phyloP scores from a whole-genome alignment of 179 eudicot genomes.

The Beta corolliflora region DNA sequence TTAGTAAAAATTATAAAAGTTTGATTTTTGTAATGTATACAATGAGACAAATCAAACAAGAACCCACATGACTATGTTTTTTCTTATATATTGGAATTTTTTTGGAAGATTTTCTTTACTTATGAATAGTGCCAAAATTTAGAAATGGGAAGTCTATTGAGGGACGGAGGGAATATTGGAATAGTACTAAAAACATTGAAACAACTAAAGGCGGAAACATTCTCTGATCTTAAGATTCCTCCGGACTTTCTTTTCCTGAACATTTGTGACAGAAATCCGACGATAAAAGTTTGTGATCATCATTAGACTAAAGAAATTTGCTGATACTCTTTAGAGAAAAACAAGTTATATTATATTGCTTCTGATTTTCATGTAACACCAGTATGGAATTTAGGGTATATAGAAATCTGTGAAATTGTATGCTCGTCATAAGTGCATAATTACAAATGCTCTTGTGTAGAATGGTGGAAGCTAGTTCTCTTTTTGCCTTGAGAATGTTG shows the following conservation, averaged over 20 bases:
- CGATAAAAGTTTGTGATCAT: not conserved
- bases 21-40: no score
- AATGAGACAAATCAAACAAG: no score
- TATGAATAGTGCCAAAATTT: no score
- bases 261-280: not conserved
- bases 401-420: not conserved
- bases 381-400: not conserved
- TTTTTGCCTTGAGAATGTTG: not conserved
- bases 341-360: not conserved
- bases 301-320: no score
- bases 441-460: not conserved
- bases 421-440: not conserved
- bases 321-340: not conserved
- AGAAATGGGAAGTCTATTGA: no score
- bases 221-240: not conserved
- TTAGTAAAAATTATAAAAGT: no score
- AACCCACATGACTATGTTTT: no score
- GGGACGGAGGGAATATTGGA: no score
- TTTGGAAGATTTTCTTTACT: no score
- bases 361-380: not conserved
- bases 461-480: not conserved
- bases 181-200: not conserved
- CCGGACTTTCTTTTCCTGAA: not conserved
- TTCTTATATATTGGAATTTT: no score
- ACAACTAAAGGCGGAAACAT: not conserved